These are phyloP conservation scores for Sarocladium oryzae DNA, from an alignment of 2,329 filamentous ascomycete genomes.

Conservation along the genomic window DNA sequence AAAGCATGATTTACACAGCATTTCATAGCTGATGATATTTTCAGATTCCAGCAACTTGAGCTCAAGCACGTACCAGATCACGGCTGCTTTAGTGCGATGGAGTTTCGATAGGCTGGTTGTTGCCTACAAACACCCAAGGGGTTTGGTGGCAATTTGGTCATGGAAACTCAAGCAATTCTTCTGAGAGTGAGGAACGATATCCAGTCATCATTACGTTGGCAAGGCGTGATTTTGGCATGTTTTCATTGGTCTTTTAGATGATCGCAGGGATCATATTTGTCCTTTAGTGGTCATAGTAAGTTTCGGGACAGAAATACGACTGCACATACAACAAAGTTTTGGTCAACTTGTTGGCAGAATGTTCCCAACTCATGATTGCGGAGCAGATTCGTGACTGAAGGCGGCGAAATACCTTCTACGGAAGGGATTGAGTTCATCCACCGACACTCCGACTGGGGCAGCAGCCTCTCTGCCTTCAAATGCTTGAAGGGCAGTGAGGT, in stretches of 20 bases:
- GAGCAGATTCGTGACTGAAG: constrained; percentile 31
- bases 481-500: constrained; percentile 31
- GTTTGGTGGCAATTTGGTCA: too few relatives aligned
- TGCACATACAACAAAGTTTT: neutral
- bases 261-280: neutral
- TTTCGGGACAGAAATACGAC: neutral
- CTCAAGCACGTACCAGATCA: constrained; percentile 80
- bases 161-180: too few relatives aligned
- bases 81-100: constrained; percentile 78
- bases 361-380: too few relatives aligned
- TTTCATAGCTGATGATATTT: neutral
- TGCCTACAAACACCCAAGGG: neutral
- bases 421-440: constrained; percentile 55
- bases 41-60: constrained; percentile 85
- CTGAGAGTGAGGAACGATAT: neutral
- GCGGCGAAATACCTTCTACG: constrained; percentile 52
- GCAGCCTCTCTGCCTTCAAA: constrained; percentile 24
- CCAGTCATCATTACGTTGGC: neutral
- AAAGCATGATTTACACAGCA: neutral
- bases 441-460: constrained; percentile 38
- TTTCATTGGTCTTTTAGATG: neutral
- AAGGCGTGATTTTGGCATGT: neutral
- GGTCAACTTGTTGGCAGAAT: too few relatives aligned
- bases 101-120: constrained; percentile 53
- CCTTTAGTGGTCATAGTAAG: neutral